Conservation (phyloP, 2,329 filamentous ascomycete species). For the Pseudogymnoascus sp. region DNA sequence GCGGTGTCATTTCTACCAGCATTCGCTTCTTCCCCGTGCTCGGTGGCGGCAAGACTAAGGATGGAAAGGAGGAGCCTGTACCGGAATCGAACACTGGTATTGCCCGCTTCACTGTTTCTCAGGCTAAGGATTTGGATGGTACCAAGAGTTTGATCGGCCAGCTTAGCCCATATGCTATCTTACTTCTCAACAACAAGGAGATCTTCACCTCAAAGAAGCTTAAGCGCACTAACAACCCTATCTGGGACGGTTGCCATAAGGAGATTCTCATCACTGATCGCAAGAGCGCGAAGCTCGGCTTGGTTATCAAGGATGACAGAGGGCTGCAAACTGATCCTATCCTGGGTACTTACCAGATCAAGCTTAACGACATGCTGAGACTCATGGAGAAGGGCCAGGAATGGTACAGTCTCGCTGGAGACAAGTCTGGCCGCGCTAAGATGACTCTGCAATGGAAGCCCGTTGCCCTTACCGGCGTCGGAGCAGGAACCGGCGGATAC, state of each 20-base stretch:
- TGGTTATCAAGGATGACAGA: slow-evolving; percentile 92
- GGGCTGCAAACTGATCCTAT: slow-evolving; percentile 76
- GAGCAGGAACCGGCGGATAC: slow-evolving; percentile 76
- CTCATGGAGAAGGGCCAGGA: slow-evolving; percentile 88
- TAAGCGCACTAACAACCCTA: slow-evolving; percentile 94
- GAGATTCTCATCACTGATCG: slow-evolving; percentile 93
- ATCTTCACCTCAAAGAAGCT: slow-evolving; percentile 83
- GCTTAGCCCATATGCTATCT: slow-evolving; percentile 81
- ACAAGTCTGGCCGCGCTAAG: slow-evolving; percentile 77
- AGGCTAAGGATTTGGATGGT: slow-evolving; percentile 91
- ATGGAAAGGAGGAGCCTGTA: slow-evolving; percentile 69
- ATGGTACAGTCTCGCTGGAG: slow-evolving; percentile 84
- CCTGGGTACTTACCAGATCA: slow-evolving; percentile 89
- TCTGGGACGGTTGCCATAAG: slow-evolving; percentile 88
- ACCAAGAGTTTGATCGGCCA: slow-evolving; percentile 85
- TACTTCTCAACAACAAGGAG: slow-evolving; percentile 87
- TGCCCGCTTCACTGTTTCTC: slow-evolving; percentile 83
- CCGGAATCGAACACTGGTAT: slow-evolving; percentile 93
- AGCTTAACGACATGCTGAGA: slow-evolving; percentile 85
- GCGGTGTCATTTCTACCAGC: slow-evolving; percentile 72
- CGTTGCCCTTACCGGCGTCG: slow-evolving; percentile 71
- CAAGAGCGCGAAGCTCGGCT: slow-evolving; percentile 78
- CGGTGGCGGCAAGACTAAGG: slow-evolving; percentile 58
- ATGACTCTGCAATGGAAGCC: slow-evolving; percentile 93
- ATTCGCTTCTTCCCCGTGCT: slow-evolving; percentile 94